Base-by-base conservation (phyloP, 2,329 filamentous ascomycete genomes). In the Ustilaginoidea virens region DNA sequence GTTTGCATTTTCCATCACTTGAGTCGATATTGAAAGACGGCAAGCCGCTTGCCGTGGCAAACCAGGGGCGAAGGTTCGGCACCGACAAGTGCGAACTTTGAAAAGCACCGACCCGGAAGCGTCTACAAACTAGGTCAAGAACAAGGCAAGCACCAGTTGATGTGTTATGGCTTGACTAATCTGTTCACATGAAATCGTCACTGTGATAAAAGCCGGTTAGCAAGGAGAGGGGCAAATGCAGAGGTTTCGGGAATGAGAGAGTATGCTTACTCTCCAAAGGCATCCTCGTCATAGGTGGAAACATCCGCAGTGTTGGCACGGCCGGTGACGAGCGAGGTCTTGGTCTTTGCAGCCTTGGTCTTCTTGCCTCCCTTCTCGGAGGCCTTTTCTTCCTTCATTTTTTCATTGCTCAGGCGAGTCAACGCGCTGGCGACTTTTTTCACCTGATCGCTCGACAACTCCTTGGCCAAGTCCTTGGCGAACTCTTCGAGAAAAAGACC, bases 301-400 rank as follows among this genome's bases (percentile, higher is more conserved):
- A 71, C 74, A 53, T 96, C 87, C 11, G 74, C 66, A 28, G 58
- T 57, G 38, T 65, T 65, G 43, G 64, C 55, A 48, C 77, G 60
- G 47, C 56, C 60, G 34, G 80, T 74, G 31, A 80, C 79, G 28
- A 96, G 63, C 5, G 73, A 77, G 12, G 80, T 73, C 74, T 98
- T 98, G 22, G 80, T 92, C 74, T 96, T 96, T 36, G 82, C 80
- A 4, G 86, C 86, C 70, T 96, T 96, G 43, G 66, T 74, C 74
- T 96, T 98, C 80, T 96, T 98, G 46, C 78, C 81, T 31, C 81
- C 76, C 66, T 93, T 94, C 40, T 93, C 83, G 4, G 81, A 73
- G 4, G 78, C 75, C 69, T 96, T 94, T 69, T 98, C 90, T 55
- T 94, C 86, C 64, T 85, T 92, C 78, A 96, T 78, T 69, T 92